phyloP scores from a whole-genome alignment of 106 monocot genomes.

The Dioscorea zingiberensis region DNA sequence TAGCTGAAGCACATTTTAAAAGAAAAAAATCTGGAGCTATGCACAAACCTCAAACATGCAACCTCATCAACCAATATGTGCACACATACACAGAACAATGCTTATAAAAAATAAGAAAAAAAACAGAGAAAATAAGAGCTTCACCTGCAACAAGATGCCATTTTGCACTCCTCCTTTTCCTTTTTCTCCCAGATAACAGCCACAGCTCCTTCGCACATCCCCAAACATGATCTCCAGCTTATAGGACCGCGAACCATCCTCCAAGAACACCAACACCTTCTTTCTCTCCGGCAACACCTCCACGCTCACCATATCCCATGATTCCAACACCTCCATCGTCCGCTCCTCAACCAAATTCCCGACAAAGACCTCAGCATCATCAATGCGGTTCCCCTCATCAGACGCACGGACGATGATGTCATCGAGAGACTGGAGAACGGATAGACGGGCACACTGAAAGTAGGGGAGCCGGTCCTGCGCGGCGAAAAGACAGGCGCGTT shows the following conservation, averaged over 20 bases:
- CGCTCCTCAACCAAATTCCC: conserved; percentile 46
- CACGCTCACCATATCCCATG: conserved; percentile 46
- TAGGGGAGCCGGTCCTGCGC: conserved; percentile 17
- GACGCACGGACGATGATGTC: conserved; percentile 55
- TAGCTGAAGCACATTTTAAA: too few species aligned
- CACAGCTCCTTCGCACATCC: conserved; percentile 18
- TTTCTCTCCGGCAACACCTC: conserved; percentile 73
- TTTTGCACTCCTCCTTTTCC: not conserved
- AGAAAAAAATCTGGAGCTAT: too few species aligned
- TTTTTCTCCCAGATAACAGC: not conserved
- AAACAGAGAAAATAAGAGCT: not conserved
- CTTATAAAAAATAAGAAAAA: not conserved
- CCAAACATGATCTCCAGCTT: conserved; percentile 60
- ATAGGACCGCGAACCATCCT: conserved; percentile 28
- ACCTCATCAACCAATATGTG: too few species aligned
- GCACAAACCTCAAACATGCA: too few species aligned
- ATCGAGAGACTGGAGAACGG: conserved; percentile 15
- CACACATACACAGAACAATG: not conserved
- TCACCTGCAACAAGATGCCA: conserved; percentile 30
- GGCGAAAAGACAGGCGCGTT: conserved; percentile 25
- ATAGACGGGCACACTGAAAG: conserved; percentile 45
- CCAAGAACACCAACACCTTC: conserved; percentile 44
- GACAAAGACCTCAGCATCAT: conserved; percentile 22
- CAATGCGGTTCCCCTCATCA: conserved; percentile 24
- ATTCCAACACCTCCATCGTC: conserved; percentile 43